phyloP scores from a whole-genome alignment of 805 yeast genomes.

The Nakazawaea sp. region DNA sequence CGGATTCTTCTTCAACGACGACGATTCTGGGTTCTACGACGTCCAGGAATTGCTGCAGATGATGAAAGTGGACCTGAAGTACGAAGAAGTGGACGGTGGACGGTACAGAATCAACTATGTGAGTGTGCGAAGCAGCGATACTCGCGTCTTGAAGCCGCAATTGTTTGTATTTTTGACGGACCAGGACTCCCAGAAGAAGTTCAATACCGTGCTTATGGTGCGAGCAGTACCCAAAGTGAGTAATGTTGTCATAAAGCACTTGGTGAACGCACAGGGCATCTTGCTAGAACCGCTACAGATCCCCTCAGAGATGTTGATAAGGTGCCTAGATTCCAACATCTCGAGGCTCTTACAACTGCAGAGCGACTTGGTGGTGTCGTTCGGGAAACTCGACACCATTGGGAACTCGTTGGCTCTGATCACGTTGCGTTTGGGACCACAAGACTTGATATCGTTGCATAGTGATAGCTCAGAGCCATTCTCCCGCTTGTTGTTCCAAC shows the following conservation, averaged over 20 bases:
- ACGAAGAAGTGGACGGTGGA: not conserved
- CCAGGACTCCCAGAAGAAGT: not conserved
- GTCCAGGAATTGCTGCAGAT: constrained; percentile 1
- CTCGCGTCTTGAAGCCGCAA: constrained; percentile 2
- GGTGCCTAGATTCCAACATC: not conserved
- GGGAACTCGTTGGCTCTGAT: constrained; percentile 17
- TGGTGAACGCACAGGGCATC: constrained; percentile 7
- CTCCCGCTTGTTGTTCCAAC: constrained; percentile 15
- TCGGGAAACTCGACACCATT: constrained; percentile 12
- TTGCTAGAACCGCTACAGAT: constrained; percentile 3
- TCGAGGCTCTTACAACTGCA: constrained; percentile 10
- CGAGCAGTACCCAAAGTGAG: constrained; percentile 2
- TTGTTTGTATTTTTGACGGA: constrained; percentile 5
- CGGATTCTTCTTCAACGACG: not conserved
- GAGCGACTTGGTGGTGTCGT: constrained; percentile 16
- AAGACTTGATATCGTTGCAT: constrained; percentile 14
- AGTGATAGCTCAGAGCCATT: constrained; percentile 6
- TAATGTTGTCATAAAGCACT: not conserved
- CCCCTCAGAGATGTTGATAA: not conserved
- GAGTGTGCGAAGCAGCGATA: constrained; percentile 3
- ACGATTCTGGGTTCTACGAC: not conserved
- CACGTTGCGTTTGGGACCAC: constrained; percentile 16
- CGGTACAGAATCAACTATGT: constrained; percentile 2
- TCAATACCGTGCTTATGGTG: constrained; percentile 4
- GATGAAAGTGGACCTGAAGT: not conserved